These are phyloP conservation scores for Imleria badia DNA, from an alignment of 768 basidiomycete species.

Conservation along the genomic window DNA sequence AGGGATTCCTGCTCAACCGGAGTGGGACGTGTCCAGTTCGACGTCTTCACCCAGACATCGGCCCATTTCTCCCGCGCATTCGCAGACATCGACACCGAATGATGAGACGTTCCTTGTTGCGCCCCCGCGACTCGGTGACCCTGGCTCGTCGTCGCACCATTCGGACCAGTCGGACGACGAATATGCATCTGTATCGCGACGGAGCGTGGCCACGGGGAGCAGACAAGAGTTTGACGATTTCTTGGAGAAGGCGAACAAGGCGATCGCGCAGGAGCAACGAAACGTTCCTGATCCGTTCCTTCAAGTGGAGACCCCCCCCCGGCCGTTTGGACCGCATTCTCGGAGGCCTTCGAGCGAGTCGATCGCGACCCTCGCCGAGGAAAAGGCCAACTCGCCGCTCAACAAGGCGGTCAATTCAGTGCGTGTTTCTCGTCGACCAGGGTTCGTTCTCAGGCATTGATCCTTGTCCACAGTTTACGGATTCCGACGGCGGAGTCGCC, in stretches of 20 bases:
- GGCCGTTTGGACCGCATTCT: slow-evolving; percentile 81
- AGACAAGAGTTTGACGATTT: slow-evolving; percentile 68
- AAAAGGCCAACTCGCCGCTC: slow-evolving; percentile 85
- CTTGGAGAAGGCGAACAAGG: slow-evolving; percentile 79
- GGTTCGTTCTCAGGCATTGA: background rate
- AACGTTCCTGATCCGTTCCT: slow-evolving; percentile 86
- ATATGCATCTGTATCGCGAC: slow-evolving; percentile 48
- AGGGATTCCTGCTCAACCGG: slow-evolving; percentile 65
- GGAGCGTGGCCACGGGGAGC: slow-evolving; percentile 27
- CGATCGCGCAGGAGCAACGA: slow-evolving; percentile 77
- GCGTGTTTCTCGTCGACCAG: slow-evolving; percentile 18
- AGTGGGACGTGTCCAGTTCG: slow-evolving; percentile 70
- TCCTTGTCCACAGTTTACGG: slow-evolving; percentile 67
- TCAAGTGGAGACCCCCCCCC: slow-evolving; percentile 55
- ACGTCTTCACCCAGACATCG: slow-evolving; percentile 38
- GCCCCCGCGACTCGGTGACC: slow-evolving; percentile 30
- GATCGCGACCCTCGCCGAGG: slow-evolving; percentile 87
- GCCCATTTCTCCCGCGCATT: slow-evolving; percentile 60
- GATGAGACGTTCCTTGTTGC: slow-evolving; percentile 42
- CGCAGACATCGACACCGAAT: slow-evolving; percentile 55
- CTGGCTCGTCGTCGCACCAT: slow-evolving; percentile 21
- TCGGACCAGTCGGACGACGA: slow-evolving; percentile 68
- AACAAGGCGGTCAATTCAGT: slow-evolving; percentile 93
- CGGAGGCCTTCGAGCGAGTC: slow-evolving; percentile 86
- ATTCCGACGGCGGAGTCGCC: slow-evolving; percentile 89